Evolutionary conservation across 1,284 basidiomycete species (phyloP).

Genomic region (Salmacisia buchloeana): DNA sequence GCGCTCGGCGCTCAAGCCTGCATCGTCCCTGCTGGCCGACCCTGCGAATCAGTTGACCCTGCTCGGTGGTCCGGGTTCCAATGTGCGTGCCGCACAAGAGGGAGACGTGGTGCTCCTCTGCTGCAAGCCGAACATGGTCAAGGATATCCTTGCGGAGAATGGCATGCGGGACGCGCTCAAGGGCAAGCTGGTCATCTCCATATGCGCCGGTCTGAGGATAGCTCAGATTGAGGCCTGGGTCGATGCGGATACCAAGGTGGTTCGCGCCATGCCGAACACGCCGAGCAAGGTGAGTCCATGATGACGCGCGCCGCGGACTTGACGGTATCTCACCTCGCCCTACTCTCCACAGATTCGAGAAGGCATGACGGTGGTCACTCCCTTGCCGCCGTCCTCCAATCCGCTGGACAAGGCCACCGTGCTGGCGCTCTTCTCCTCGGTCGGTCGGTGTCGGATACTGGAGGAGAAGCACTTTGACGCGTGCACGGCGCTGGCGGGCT

Average conservation of each 20-base stretch:
- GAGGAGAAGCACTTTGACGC: constrained; percentile 75
- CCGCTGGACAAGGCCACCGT: constrained; percentile 33
- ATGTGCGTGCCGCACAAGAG: constrained; percentile 67
- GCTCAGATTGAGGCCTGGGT: constrained; percentile 73
- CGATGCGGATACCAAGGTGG: constrained; percentile 68
- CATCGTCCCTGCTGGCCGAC: constrained; percentile 4
- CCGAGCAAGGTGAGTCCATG: constrained; percentile 80
- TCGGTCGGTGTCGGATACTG: constrained; percentile 42
- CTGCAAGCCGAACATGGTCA: constrained; percentile 79
- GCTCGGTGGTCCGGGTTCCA: constrained; percentile 53
- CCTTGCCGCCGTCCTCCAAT: constrained; percentile 22
- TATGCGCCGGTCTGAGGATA: constrained; percentile 90
- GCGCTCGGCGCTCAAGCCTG: constrained; percentile 49
- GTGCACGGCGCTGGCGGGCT: constrained; percentile 90
- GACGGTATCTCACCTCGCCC: too few relatives aligned
- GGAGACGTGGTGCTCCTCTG: constrained; percentile 71
- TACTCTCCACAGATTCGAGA: constrained; percentile 33
- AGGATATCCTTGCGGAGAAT: constrained; percentile 65
- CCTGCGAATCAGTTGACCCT: background rate
- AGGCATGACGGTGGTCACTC: constrained; percentile 49
- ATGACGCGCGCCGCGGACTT: background rate
- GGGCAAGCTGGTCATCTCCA: constrained; percentile 89
- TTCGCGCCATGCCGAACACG: constrained; percentile 98
- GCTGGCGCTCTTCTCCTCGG: constrained; percentile 42
- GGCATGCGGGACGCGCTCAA: constrained; percentile 82